Percentiles rank a stretch among this genome's conserved stretches.
Conservation (phyloP, 2,329 filamentous ascomycete species). For the Diaporthe aspalathi region DNA sequence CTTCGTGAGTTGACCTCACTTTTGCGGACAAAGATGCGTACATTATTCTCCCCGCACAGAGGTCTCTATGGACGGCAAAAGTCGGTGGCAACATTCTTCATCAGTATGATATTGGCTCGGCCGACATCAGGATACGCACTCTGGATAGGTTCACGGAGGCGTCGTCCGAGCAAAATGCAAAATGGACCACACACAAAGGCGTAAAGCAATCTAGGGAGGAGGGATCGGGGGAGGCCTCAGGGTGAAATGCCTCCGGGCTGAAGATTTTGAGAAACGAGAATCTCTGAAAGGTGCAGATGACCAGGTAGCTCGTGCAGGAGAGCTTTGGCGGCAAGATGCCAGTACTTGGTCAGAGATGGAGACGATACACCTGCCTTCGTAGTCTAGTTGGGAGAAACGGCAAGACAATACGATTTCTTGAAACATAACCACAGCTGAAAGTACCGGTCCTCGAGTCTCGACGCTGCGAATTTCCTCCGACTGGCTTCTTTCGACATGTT, state of each 20-base stretch:
- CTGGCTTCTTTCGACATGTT: not conserved
- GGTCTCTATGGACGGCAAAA: slow-evolving; percentile 22
- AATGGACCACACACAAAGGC: not conserved
- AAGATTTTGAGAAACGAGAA: not conserved
- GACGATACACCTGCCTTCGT: slow-evolving; percentile 6
- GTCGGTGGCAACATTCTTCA: slow-evolving; percentile 30
- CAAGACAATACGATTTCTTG: slow-evolving; percentile 26
- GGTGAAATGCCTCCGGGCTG: not conserved
- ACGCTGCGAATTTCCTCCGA: too few relatives aligned
- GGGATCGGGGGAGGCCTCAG: not conserved
- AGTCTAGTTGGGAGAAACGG: slow-evolving; percentile 15
- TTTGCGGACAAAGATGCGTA: slow-evolving; percentile 14
- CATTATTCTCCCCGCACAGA: slow-evolving; percentile 15
- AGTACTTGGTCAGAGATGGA: not conserved
- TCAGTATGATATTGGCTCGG: slow-evolving; percentile 18
- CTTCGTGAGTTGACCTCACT: slow-evolving; percentile 35
- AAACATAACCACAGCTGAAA: not conserved
- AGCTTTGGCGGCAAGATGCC: not conserved
- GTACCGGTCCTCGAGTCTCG: not conserved
- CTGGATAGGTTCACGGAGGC: slow-evolving; percentile 28
- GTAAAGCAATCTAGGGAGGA: slow-evolving; percentile 5
- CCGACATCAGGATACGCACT: slow-evolving; percentile 30
- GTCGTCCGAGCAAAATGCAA: not conserved
- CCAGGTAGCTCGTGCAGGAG: slow-evolving; percentile 5
- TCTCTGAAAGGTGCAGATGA: not conserved